Base-by-base conservation (phyloP, 345 rosid species). In the Boechera stricta region DNA sequence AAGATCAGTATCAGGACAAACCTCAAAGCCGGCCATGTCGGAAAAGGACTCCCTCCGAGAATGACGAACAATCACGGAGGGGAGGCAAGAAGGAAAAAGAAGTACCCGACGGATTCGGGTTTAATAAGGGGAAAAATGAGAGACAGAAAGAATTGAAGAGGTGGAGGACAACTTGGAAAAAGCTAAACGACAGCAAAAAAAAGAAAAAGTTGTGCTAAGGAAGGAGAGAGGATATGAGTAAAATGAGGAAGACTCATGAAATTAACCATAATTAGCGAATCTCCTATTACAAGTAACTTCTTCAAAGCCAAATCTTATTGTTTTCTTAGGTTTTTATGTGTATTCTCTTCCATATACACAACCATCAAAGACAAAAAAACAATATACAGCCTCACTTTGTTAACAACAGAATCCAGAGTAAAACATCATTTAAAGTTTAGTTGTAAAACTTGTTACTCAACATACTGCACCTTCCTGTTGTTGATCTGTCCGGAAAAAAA, bases 21-120 rank as follows among this genome's bases (percentile, higher is more conserved):
- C 52, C 53, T 48, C 10, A 42, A 21, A 11, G 15, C 67, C n/a
- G 44, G 76, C 76, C 56, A 62, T 58, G 28, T 79, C 69, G 64
- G 69, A 48, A 61, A 80, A 79, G 18, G 85, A 67, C 53, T 93
- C 91, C 58, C 89, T 86, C 79, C 78, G 87, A 36, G 84, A 33
- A 41, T 83, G 82, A 65, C 75, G 84, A 82, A 70, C 76, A 91
- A 87, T 84, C 60, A 15, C 71, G 64, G 73, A 71, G 77, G 73
- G 71, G 32, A 64, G n/a, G 57, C 10, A 59, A 47, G 54, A 32
- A 44, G 28, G 57, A 7, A 12, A 35, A 18, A n/a, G 7, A 56
- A 36, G 18, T n/a, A 70, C 21, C 57, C 64, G 21, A 48, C 42
- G 36, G 1, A 15, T 64, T 56, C 6, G 2, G 32, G 39, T 61